Evolutionary conservation across 495 filamentous ascomycete species (phyloP).

Genomic region (Acidiella bohemica): DNA sequence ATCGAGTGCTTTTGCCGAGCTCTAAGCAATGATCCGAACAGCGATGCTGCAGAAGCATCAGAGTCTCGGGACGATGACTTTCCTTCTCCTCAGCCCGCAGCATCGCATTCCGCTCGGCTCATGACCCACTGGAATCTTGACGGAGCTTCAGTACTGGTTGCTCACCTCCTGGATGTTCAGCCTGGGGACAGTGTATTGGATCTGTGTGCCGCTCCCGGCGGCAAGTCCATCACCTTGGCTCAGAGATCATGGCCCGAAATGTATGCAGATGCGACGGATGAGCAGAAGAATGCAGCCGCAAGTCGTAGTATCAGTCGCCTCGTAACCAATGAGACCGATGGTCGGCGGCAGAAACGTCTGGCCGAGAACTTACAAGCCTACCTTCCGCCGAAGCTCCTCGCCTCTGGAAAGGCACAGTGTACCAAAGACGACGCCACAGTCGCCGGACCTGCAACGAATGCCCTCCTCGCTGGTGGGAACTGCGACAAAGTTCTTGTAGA

Average conservation of each 20-base stretch:
- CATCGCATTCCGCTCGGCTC: not conserved
- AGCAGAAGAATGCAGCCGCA: too few species aligned
- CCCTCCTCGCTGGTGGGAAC: not conserved
- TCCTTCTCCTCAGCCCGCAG: constrained; percentile 1
- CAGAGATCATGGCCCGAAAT: constrained; percentile 5
- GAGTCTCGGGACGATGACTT: too few species aligned
- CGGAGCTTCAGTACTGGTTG: constrained; percentile 10
- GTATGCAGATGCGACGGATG: constrained; percentile 1
- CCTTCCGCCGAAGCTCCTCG: constrained; percentile 7
- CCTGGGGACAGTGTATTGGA: constrained; percentile 11
- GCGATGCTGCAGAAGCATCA: too few species aligned
- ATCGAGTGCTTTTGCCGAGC: too few species aligned
- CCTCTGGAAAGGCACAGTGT: not conserved
- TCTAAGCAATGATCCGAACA: too few species aligned
- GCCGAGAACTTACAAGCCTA: constrained; percentile 11
- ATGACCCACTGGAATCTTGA: constrained; percentile 17
- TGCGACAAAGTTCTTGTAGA: constrained; percentile 15
- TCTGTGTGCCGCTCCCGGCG: constrained; percentile 16
- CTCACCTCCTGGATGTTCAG: constrained; percentile 6
- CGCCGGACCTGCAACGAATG: not conserved
- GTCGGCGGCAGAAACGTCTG: constrained; percentile 7
- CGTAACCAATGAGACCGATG: constrained; percentile 11
- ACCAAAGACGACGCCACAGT: constrained; percentile 3
- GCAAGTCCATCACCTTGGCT: constrained; percentile 10
- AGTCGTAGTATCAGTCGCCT: not conserved